Evolutionary conservation across 805 yeast genomes (phyloP), one percentile per base, ranked within the genome.

Genomic region (Torulaspora gathmanii): DNA sequence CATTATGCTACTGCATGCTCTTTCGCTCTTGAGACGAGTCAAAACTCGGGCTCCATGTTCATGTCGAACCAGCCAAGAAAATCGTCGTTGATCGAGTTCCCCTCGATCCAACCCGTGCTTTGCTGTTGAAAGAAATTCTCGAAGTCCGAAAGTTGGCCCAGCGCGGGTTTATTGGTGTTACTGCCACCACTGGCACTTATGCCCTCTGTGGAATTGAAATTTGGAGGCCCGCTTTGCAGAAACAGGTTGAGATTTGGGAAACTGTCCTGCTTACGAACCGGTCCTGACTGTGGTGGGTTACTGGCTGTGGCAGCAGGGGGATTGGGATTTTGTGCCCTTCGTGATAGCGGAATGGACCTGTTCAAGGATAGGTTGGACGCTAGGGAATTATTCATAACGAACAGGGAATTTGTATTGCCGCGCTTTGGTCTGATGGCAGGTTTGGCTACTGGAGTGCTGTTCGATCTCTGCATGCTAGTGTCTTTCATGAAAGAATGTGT

Each of bases 21-120:
- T n/a, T 9, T 8, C 15, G 8, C 3, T n/a, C 16, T 7, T 15
- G 8, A 27, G 33, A 13, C 3, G 4, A n/a, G 11, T 64, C 51
- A 78, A 56, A 79, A 79, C 49, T 77, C 82, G 0, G 82, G 82
- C 3, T 78, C 80, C 83, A 77, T 78, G 57, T 83, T 83, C 63
- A 81, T 80, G 61, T 87, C 95, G 70, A 90, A 85, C 96, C 96
- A 90, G 10, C 97, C 97, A 37, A 90, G 69, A 57, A 90, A 84
- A 61, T 90, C 97, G 59, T 90, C 97, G 10, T 61, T 59, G 40
- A 56, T 57, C n/a, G 60, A 56, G 37, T 81, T 86, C 26, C 80
- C 82, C 58, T 86, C 89, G 60, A 82, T 75, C 95, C 95, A 87
- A 25, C 88, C 90, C 27, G 82, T 79, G 22, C 89, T 84, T 54